A percentile compares a stretch with the other conserved stretches of the same genome.
Conservation (phyloP, 2,329 filamentous ascomycete genomes). For the Tolypocladium ophioglossoides region DNA sequence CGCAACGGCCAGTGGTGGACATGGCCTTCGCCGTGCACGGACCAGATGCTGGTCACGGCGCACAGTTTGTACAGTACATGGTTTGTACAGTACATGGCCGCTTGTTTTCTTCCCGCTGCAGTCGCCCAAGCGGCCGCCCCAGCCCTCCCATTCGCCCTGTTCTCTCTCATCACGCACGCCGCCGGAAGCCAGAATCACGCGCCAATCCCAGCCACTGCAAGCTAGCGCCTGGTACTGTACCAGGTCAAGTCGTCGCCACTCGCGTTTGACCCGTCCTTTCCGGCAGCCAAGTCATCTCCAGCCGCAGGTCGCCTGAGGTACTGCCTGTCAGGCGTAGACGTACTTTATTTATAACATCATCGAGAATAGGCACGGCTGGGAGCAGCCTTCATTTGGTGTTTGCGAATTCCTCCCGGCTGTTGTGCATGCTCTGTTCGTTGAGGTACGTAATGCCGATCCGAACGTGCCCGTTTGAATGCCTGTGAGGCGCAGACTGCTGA, state of each 20-base stretch:
- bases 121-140: background rate
- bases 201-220: constrained; percentile 2
- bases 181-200: background rate
- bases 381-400: background rate
- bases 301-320: too few relatives aligned
- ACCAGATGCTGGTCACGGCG: background rate
- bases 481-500: background rate
- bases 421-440: background rate
- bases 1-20: background rate
- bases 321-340: too few relatives aligned
- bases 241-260: background rate
- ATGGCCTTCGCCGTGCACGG: background rate
- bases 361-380: too few relatives aligned
- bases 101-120: background rate
- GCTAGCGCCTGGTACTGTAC: background rate
- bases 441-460: background rate
- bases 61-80: background rate
- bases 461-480: background rate
- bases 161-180: background rate
- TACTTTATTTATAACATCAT: too few relatives aligned
- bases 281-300: background rate
- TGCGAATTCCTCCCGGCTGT: background rate
- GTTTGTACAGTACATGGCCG: background rate
- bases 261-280: background rate
- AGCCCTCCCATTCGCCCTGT: background rate